Base-by-base conservation (phyloP, 2,329 filamentous ascomycete species). In the Alternaria sp. region DNA sequence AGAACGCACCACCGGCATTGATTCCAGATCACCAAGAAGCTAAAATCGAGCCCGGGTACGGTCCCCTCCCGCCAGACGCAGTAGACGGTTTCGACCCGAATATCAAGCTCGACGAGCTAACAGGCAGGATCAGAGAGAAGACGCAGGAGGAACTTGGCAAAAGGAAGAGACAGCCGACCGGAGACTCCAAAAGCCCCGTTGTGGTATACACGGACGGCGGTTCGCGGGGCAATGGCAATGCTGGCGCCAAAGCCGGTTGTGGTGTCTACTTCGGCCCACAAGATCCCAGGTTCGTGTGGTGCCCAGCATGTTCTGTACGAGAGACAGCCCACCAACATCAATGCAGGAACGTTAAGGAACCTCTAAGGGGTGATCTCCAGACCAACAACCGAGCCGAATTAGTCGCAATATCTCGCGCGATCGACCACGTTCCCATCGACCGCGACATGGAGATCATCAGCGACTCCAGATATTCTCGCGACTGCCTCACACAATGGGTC, bases 381-480 rank as follows among this genome's bases (percentile, higher is more conserved):
- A 98, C 96, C 1, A 99, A 99, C 78, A 93, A 98, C 79, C 92
- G 96, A 4, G 96, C 95, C n/a, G 96, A 99, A 82, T 84, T 99
- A 62, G 94, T 92, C 23, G 96, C 94, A 8, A 91, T 98, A 66
- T 84, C 92, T 28, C 91, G 94, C 61, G 94, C 94, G 1, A 85
- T 98, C 21, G 89, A 97, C 74, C 87, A 90, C 49, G 89, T 90
- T 2, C 90, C 92, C 1, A 81, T 87, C 15, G 85, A 90, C 61
- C 86, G 91, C 61, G 84, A 89, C 63, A 87, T 96, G 12, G 86
- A 89, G 60, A 96, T 99, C 69, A 87, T 90, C 76, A 94, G 90
- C n/a, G 96, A 99, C 81, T 96, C 92, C 79, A 89, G 90, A 74
- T 98, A 98, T 81, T 87, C 92, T 2, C 97, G 97, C 79, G 90